These are phyloP conservation scores for Chrysoporthe cubensis DNA, from an alignment of 2,329 filamentous ascomycete species.

Conservation along the genomic window DNA sequence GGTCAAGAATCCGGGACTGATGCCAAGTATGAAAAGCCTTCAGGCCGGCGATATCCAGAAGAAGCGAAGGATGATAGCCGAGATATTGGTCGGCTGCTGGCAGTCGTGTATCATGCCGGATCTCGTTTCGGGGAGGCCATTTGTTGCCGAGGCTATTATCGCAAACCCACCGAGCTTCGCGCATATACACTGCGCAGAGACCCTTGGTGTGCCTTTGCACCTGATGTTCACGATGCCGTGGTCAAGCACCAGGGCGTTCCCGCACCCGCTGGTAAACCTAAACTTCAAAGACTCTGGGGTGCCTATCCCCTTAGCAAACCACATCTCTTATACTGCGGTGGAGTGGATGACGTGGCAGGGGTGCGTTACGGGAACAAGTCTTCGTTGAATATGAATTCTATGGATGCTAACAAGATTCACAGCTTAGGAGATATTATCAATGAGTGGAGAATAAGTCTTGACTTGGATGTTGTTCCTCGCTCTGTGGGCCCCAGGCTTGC, in stretches of 20 bases:
- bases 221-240: conserved; percentile 98
- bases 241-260: conserved; percentile 82
- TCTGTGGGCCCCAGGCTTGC: conserved; percentile 82
- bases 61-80: conserved; percentile 72
- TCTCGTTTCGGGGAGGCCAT: conserved; percentile 67
- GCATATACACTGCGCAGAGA: conserved; percentile 76
- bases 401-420: too few species aligned
- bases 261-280: conserved; percentile 82
- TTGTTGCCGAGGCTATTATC: conserved; percentile 82
- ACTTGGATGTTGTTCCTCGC: conserved; percentile 74
- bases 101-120: conserved; percentile 81
- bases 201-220: conserved; percentile 73
- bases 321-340: conserved; percentile 80
- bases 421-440: conserved; percentile 85
- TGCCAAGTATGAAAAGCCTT: conserved; percentile 79
- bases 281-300: conserved; percentile 56
- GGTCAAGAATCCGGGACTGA: conserved; percentile 85
- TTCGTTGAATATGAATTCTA: too few species aligned
- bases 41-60: conserved; percentile 77
- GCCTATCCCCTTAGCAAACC: conserved; percentile 81
- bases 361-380: too few species aligned
- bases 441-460: conserved; percentile 49
- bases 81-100: conserved; percentile 87
- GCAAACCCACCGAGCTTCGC: conserved; percentile 79
- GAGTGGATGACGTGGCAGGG: conserved; percentile 96